These are phyloP conservation scores for Chalara sp. DNA, from an alignment of 2,329 filamentous ascomycete genomes.

Conservation along the genomic window DNA sequence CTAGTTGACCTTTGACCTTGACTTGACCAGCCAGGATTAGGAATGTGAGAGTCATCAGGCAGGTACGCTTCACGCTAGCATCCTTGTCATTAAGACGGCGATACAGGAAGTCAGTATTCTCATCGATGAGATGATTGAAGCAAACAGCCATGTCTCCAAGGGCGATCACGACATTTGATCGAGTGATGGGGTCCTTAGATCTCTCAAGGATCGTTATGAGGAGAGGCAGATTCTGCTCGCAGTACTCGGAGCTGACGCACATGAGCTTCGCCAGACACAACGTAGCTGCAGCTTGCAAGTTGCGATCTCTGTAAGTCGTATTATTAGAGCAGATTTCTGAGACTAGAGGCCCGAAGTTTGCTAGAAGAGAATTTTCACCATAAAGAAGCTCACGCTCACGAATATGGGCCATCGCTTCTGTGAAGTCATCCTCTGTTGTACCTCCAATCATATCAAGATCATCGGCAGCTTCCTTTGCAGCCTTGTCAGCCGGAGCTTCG, in stretches of 20 bases:
- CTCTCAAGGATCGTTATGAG: slow-evolving; percentile 98
- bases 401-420: slow-evolving; percentile 77
- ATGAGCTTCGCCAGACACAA: slow-evolving; percentile 96
- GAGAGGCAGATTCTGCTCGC: slow-evolving; percentile 83
- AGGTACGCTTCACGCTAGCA: slow-evolving; percentile 89
- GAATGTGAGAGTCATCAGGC: slow-evolving; percentile 97
- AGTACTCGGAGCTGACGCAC: slow-evolving; percentile 97
- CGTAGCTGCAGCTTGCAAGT: slow-evolving; percentile 87
- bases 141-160: slow-evolving; percentile 98
- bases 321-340: slow-evolving; percentile 93
- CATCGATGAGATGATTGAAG: slow-evolving; percentile 98
- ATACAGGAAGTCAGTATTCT: slow-evolving; percentile 98
- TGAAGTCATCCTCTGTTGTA: slow-evolving; percentile 91
- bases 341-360: slow-evolving; percentile 85
- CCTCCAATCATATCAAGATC: slow-evolving; percentile 95
- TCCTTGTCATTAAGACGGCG: slow-evolving; percentile 85
- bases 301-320: slow-evolving; percentile 82
- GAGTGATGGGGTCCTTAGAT: slow-evolving; percentile 83
- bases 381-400: slow-evolving; percentile 80
- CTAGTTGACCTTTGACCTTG: slow-evolving; percentile 97
- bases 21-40: slow-evolving; percentile 94
- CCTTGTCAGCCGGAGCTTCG: slow-evolving; percentile 41
- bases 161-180: slow-evolving; percentile 93
- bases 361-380: slow-evolving; percentile 75
- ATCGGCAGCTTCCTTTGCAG: slow-evolving; percentile 64